phyloP scores from a whole-genome alignment of 257 asterid genomes.

The Ilex aquifolium region DNA sequence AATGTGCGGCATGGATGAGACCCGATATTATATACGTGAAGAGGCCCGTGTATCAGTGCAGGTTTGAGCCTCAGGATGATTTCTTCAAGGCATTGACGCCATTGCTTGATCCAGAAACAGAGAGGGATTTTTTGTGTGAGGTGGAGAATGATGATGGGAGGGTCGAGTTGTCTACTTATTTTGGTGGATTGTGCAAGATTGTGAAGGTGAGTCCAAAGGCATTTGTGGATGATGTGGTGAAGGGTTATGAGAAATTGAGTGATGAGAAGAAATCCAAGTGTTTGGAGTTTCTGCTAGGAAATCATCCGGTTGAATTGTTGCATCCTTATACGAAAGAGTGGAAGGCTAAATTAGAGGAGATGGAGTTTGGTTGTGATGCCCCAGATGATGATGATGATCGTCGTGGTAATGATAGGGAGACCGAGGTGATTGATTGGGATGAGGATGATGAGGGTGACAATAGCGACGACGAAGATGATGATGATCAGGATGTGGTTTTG shows the following conservation, averaged over 20 bases:
- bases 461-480: conserved; percentile 11
- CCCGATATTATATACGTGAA: conserved; percentile 84
- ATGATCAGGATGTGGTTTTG: conserved; percentile 29
- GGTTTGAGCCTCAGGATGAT: conserved; percentile 87
- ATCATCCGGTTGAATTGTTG: conserved; percentile 71
- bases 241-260: conserved; percentile 62
- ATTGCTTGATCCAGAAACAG: conserved; percentile 75
- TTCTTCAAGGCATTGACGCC: conserved; percentile 58
- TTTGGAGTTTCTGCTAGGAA: conserved; percentile 60
- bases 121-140: conserved; percentile 64
- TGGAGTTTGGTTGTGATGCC: conserved; percentile 98
- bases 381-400: conserved; percentile 56
- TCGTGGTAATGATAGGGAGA: conserved; percentile 24
- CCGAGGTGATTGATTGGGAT: conserved; percentile 72
- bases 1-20: conserved; percentile 97
- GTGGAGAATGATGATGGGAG: conserved; percentile 64
- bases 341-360: conserved; percentile 87
- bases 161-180: conserved; percentile 74
- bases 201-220: conserved; percentile 76
- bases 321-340: conserved; percentile 92
- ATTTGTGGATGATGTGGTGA: conserved; percentile 91
- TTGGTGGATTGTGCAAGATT: conserved; percentile 80
- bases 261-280: conserved; percentile 76
- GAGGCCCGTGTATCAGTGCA: conserved; percentile 85
- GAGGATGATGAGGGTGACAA: conserved; percentile 58